These are phyloP conservation scores for Entomortierella beljakovae DNA, from an alignment of 192 early-diverging fungal species.

Conservation along the genomic window DNA sequence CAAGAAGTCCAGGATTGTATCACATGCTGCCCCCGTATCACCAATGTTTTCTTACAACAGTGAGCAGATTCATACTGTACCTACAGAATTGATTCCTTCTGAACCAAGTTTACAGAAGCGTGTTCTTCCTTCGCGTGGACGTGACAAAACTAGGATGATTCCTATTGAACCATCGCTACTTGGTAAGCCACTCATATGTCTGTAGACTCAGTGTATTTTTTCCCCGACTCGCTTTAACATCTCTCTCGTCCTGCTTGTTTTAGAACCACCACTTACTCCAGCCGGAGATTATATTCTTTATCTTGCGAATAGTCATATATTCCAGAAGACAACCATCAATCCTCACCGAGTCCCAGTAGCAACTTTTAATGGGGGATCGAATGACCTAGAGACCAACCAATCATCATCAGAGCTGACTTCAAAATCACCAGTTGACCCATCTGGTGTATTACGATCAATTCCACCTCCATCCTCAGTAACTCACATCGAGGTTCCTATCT, in stretches of 20 bases:
- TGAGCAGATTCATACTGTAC: too few relatives aligned
- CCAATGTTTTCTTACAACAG: neutral
- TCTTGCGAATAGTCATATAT: slow-evolving; percentile 10
- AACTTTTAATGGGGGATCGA: slow-evolving; percentile 17
- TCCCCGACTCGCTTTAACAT: neutral
- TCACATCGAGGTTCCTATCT: slow-evolving; percentile 52
- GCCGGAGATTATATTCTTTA: slow-evolving; percentile 44
- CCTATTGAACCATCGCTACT: slow-evolving; percentile 29
- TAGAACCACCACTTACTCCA: slow-evolving; percentile 34
- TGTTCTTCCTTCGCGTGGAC: slow-evolving; percentile 31
- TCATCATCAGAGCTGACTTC: neutral
- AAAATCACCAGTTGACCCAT: neutral
- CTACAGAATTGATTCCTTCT: neutral
- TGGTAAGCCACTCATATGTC: slow-evolving; percentile 11
- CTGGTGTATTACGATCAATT: neutral
- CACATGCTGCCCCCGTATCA: neutral
- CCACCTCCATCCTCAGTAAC: slow-evolving; percentile 18
- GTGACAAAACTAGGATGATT: slow-evolving; percentile 20
- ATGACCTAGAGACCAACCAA: neutral
- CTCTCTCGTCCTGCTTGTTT: neutral
- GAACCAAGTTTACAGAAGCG: slow-evolving; percentile 21
- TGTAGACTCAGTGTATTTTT: neutral
- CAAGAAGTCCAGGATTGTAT: neutral
- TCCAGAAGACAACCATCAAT: slow-evolving; percentile 16
- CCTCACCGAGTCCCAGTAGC: slow-evolving; percentile 13